Evolutionary conservation across 768 basidiomycete species (phyloP).

Genomic region (Tylopilus felleus): DNA sequence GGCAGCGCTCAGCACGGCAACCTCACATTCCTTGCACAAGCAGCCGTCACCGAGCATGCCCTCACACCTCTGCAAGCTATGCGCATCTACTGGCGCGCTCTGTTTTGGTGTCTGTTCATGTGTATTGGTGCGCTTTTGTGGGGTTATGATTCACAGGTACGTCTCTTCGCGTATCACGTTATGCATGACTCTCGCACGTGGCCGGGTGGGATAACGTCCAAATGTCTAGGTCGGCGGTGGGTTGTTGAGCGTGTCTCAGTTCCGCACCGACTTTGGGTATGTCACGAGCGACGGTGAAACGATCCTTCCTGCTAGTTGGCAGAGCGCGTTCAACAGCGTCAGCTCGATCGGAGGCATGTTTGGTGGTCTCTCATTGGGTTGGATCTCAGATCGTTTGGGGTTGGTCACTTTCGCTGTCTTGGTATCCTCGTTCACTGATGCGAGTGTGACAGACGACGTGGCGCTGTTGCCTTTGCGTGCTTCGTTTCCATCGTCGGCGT

Average conservation of each 20-base stretch:
- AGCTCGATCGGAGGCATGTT: constrained; percentile 27
- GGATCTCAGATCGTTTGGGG: constrained; percentile 23
- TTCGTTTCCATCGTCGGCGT: constrained; percentile 21
- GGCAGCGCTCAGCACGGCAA: background rate
- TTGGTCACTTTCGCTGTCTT: background rate
- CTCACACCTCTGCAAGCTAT: constrained; percentile 20
- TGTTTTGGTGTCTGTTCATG: constrained; percentile 25
- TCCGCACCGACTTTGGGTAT: constrained; percentile 28
- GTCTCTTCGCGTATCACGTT: background rate
- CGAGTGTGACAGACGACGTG: constrained; percentile 17
- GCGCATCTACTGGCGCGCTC: constrained; percentile 23
- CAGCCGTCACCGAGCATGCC: constrained; percentile 21
- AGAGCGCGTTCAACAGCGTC: constrained; percentile 26
- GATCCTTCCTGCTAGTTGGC: constrained; percentile 27
- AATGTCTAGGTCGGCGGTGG: constrained; percentile 18
- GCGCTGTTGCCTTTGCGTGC: constrained; percentile 21
- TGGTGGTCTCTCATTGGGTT: constrained; percentile 25
- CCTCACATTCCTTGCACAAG: constrained; percentile 21
- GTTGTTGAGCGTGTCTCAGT: constrained; percentile 21
- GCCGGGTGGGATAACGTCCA: background rate
- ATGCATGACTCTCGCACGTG: background rate
- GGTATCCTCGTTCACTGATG: background rate
- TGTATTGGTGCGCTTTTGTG: constrained; percentile 24
- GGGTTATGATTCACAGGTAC: constrained; percentile 26
- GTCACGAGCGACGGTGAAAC: background rate